Conservation (phyloP, 2,329 filamentous ascomycete genomes). For the Capronia coronata region DNA sequence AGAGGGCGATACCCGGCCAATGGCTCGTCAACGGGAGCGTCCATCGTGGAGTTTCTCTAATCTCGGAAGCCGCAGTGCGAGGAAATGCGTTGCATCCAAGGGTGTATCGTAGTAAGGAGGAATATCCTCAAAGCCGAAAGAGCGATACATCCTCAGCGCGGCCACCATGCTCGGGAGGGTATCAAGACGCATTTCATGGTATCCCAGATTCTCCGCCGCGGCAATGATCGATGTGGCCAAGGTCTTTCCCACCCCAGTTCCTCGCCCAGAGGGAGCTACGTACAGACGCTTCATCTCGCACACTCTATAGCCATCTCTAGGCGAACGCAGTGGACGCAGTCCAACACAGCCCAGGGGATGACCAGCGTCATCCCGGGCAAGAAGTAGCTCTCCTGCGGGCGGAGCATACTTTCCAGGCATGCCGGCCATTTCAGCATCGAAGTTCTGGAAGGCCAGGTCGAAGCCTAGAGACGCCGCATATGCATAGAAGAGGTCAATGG, state of each 20-base stretch:
- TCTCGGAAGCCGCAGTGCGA: constrained; percentile 34
- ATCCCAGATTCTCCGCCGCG: constrained; percentile 44
- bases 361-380: constrained; percentile 36
- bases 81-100: constrained; percentile 48
- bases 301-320: constrained; percentile 9
- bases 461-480: constrained; percentile 45
- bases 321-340: constrained; percentile 18
- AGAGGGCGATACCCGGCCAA: too few relatives aligned
- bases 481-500: constrained; percentile 40
- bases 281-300: constrained; percentile 57
- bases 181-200: constrained; percentile 50
- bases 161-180: constrained; percentile 49
- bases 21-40: background rate
- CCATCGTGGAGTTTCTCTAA: background rate
- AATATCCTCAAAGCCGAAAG: constrained; percentile 48
- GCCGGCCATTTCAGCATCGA: constrained; percentile 46
- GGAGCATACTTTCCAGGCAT: constrained; percentile 51
- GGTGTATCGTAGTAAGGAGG: constrained; percentile 53
- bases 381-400: constrained; percentile 44
- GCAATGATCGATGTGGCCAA: constrained; percentile 43
- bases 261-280: constrained; percentile 43
- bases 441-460: constrained; percentile 53
- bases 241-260: constrained; percentile 44
- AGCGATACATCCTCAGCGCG: constrained; percentile 46
- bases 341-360: constrained; percentile 23